These are phyloP conservation scores for Zychaea mexicana DNA, from an alignment of 371 early-diverging fungal genomes.

Conservation along the genomic window DNA sequence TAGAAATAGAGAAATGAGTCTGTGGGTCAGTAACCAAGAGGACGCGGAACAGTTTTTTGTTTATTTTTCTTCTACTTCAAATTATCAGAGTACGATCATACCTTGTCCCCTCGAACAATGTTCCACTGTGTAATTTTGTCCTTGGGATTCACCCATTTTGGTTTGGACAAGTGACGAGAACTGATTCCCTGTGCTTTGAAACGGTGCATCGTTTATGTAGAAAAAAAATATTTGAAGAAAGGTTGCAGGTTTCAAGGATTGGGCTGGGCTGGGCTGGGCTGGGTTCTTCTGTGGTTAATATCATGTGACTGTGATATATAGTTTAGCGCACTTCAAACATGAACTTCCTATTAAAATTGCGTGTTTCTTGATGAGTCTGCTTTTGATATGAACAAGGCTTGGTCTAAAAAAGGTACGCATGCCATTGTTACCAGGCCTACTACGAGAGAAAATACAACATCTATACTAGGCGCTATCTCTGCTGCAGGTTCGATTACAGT, in stretches of 20 bases:
- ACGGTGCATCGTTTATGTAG: constrained; percentile 10
- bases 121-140: constrained; percentile 47
- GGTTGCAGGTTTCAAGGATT: constrained; percentile 1
- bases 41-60: background rate
- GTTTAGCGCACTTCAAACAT: too few relatives aligned
- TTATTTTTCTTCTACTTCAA: background rate
- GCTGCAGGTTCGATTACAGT: too few relatives aligned
- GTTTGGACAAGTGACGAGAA: constrained; percentile 33
- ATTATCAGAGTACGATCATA: background rate
- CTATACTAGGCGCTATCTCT: too few relatives aligned
- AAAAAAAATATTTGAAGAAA: background rate
- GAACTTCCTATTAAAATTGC: too few relatives aligned
- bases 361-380: too few relatives aligned
- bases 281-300: too few relatives aligned
- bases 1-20: background rate
- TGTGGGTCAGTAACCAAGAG: background rate
- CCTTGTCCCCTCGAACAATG: constrained; percentile 53
- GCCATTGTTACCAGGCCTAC: too few relatives aligned
- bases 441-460: too few relatives aligned
- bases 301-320: too few relatives aligned
- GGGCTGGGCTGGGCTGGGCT: too few relatives aligned
- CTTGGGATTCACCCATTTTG: constrained; percentile 48
- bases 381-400: too few relatives aligned
- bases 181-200: constrained; percentile 26
- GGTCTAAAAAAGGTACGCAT: too few relatives aligned